A percentile compares a stretch with the other conserved stretches of the same genome.
These are phyloP conservation scores for Umbelopsis vinacea DNA, from an alignment of 192 early-diverging fungal genomes.

Conservation along the genomic window DNA sequence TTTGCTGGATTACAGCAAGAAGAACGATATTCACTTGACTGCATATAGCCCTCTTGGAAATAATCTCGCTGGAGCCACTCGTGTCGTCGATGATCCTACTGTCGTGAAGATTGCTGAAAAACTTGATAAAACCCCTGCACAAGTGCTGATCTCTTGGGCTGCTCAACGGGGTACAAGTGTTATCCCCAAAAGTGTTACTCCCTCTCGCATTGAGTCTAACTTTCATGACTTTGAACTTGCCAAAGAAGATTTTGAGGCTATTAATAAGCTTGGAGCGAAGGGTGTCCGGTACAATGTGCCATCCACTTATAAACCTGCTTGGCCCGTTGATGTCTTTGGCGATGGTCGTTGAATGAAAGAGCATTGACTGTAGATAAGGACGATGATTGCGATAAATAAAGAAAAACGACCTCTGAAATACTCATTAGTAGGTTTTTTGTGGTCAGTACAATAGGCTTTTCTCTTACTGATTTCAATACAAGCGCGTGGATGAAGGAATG, in stretches of 20 bases:
- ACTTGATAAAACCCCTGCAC: constrained; percentile 66
- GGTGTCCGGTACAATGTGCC: constrained; percentile 46
- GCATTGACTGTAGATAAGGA: background rate
- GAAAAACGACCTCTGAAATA: background rate
- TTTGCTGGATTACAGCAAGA: constrained; percentile 58
- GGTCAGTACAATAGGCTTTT: too few species aligned
- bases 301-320: constrained; percentile 1
- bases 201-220: constrained; percentile 31
- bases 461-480: too few species aligned
- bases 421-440: too few species aligned
- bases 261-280: constrained; percentile 41
- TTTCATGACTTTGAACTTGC: constrained; percentile 50
- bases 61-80: constrained; percentile 31
- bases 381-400: background rate
- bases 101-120: constrained; percentile 72
- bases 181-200: constrained; percentile 81
- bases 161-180: constrained; percentile 74
- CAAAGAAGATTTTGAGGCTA: constrained; percentile 46
- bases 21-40: constrained; percentile 65
- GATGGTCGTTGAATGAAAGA: background rate
- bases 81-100: constrained; percentile 38
- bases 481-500: too few species aligned
- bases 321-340: constrained; percentile 18
- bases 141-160: constrained; percentile 78
- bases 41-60: constrained; percentile 85